Percentiles rank a stretch among this genome's conserved stretches.
These are phyloP conservation scores for Wallacemonas sp. DNA, from an alignment of 208 protist species.

Conservation along the genomic window DNA sequence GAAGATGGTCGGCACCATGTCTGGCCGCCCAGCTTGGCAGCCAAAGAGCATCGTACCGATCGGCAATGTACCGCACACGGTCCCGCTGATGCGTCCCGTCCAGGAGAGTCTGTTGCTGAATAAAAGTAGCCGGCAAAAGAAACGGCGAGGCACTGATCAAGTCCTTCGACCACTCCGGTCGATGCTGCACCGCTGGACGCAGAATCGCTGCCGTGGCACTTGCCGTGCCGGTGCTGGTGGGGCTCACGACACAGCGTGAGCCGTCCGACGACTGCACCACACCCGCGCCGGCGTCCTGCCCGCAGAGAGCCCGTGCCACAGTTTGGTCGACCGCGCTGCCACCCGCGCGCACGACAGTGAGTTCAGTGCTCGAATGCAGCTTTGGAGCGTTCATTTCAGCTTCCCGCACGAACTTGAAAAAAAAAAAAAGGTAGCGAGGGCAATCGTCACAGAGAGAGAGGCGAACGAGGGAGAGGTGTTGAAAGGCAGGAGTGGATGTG, in stretches of 20 bases:
- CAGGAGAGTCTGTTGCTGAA: too few relatives aligned
- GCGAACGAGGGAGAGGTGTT: too few relatives aligned
- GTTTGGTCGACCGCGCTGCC: slow-evolving; percentile 1
- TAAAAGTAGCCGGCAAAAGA: slow-evolving; percentile 22
- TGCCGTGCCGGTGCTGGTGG: slow-evolving; percentile 13
- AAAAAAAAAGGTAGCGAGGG: too few relatives aligned
- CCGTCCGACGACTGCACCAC: background rate
- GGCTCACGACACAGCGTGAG: slow-evolving; percentile 13
- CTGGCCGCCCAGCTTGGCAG: slow-evolving; percentile 27
- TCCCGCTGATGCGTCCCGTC: too few relatives aligned
- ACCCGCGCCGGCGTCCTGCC: background rate
- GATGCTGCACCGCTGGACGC: slow-evolving; percentile 43
- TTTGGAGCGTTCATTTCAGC: slow-evolving; percentile 55
- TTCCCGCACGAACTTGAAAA: too few relatives aligned
- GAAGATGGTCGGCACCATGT: background rate
- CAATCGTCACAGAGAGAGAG: too few relatives aligned
- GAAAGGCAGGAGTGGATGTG: too few relatives aligned
- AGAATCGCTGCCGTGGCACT: slow-evolving; percentile 61
- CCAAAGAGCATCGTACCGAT: slow-evolving; percentile 67
- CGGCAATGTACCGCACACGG: slow-evolving; percentile 64
- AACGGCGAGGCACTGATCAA: slow-evolving; percentile 44
- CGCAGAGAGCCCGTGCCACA: background rate
- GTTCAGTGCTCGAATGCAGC: slow-evolving; percentile 60
- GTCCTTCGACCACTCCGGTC: slow-evolving; percentile 48
- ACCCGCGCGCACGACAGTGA: slow-evolving; percentile 41